Evolutionary conservation across 2,329 filamentous ascomycete genomes (phyloP).

Genomic region (Aureobasidium sp.): DNA sequence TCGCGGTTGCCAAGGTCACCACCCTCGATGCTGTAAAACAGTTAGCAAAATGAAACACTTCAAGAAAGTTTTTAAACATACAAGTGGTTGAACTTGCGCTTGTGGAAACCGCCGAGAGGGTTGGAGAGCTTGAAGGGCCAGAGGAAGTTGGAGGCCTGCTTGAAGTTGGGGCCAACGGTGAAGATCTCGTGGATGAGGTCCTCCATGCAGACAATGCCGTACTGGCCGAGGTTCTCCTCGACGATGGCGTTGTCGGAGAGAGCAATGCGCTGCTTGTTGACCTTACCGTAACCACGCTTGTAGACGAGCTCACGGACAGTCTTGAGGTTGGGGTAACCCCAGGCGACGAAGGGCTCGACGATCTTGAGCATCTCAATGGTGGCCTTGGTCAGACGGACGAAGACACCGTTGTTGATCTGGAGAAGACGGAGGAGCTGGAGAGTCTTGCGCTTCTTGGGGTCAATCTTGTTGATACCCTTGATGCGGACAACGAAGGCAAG

Average conservation of each 20-base stretch:
- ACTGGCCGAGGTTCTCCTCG: slow-evolving; percentile 94
- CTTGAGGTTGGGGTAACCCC: slow-evolving; percentile 99
- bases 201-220: slow-evolving; percentile 98
- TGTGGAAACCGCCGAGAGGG: slow-evolving; percentile 68
- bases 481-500: slow-evolving; percentile 97
- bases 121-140: slow-evolving; percentile 99
- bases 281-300: slow-evolving; percentile 99
- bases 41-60: slow-evolving; percentile 31
- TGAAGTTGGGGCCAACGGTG: slow-evolving; percentile 96
- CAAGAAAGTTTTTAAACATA: neutral
- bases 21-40: slow-evolving; percentile 59
- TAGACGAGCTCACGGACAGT: slow-evolving; percentile 98
- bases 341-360: slow-evolving; percentile 97
- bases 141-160: slow-evolving; percentile 98
- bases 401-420: slow-evolving; percentile 99
- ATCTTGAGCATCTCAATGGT: slow-evolving; percentile 96
- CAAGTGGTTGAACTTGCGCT: neutral
- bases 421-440: slow-evolving; percentile 98
- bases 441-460: slow-evolving; percentile 99
- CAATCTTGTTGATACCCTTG: slow-evolving; percentile 99
- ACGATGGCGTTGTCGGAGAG: slow-evolving; percentile 98
- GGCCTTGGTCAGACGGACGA: slow-evolving; percentile 95
- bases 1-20: slow-evolving; percentile 98
- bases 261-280: slow-evolving; percentile 85
- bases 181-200: slow-evolving; percentile 99